Conservation (phyloP, 1,139 yeast species). For the Lodderomyces beijingensis region DNA sequence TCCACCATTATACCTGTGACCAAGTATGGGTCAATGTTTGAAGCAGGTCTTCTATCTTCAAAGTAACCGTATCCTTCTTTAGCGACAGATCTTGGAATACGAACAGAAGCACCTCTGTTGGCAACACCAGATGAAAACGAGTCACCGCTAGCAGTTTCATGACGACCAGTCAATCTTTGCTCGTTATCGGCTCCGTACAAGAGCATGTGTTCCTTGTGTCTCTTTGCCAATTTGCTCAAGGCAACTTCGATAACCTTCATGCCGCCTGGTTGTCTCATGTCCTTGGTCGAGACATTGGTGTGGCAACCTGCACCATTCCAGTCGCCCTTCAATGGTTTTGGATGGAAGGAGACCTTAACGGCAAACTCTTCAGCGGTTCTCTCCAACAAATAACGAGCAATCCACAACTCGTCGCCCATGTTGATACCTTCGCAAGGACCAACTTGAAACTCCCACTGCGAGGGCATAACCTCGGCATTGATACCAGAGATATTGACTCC, state of each 20-base stretch:
- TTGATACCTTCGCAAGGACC: constrained; percentile 95
- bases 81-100: constrained; percentile 98
- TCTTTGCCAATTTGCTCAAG: constrained; percentile 86
- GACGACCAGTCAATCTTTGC: constrained; percentile 93
- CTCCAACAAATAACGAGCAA: constrained; percentile 86
- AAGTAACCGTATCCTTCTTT: constrained; percentile 97
- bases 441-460: constrained; percentile 99
- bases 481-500: constrained; percentile 91
- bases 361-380: constrained; percentile 99
- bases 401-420: constrained; percentile 98
- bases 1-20: constrained; percentile 98
- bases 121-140: constrained; percentile 95
- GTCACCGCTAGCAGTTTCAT: constrained; percentile 94
- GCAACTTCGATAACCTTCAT: constrained; percentile 92
- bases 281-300: constrained; percentile 91
- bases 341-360: constrained; percentile 97
- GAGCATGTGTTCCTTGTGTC: constrained; percentile 95
- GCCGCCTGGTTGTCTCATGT: constrained; percentile 94
- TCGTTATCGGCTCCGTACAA: constrained; percentile 95
- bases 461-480: constrained; percentile 99
- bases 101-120: constrained; percentile 98
- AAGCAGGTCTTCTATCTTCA: constrained; percentile 99
- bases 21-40: constrained; percentile 97
- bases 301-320: constrained; percentile 99
- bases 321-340: constrained; percentile 97